A percentile compares a stretch with the other conserved stretches of the same genome.
Evolutionary conservation across 371 early-diverging fungal genomes (phyloP).

Genomic region (Rhizopus microsporus): DNA sequence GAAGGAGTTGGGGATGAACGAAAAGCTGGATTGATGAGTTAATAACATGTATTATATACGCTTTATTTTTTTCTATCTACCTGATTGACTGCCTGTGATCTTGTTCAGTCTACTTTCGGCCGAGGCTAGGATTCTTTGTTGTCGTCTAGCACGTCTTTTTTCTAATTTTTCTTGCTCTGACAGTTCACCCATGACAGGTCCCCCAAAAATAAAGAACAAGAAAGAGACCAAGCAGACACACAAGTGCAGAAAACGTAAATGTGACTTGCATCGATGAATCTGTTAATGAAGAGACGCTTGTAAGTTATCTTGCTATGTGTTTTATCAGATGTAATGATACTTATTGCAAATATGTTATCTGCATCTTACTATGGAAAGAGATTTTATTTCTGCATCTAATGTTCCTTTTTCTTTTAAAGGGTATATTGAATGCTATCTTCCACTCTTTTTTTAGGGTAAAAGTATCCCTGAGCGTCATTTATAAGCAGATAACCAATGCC

Average conservation of each 20-base stretch:
- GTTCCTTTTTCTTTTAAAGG: too few species aligned
- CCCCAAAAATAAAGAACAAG: not conserved
- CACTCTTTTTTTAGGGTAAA: too few species aligned
- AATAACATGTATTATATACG: not conserved
- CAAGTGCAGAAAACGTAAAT: not conserved
- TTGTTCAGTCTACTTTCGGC: conserved; percentile 58
- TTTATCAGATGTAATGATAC: too few species aligned
- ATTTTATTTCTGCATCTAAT: too few species aligned
- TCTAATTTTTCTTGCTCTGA: conserved; percentile 57
- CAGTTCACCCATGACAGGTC: conserved; percentile 30
- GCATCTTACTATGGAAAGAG: too few species aligned
- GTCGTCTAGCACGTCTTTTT: conserved; percentile 59
- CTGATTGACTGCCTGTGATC: conserved; percentile 57
- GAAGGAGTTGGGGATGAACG: conserved; percentile 39
- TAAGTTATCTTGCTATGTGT: too few species aligned
- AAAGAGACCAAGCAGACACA: not conserved
- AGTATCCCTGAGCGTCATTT: too few species aligned
- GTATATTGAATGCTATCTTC: too few species aligned
- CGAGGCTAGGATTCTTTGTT: conserved; percentile 59
- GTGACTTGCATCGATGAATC: too few species aligned
- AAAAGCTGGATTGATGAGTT: conserved; percentile 14
- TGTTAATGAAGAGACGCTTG: too few species aligned
- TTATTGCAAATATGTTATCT: too few species aligned
- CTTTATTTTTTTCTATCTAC: conserved; percentile 19
- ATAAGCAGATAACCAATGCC: too few species aligned